These are phyloP conservation scores for Trichomonascaceae sp. DNA, from an alignment of 1,139 yeast species.

Conservation along the genomic window DNA sequence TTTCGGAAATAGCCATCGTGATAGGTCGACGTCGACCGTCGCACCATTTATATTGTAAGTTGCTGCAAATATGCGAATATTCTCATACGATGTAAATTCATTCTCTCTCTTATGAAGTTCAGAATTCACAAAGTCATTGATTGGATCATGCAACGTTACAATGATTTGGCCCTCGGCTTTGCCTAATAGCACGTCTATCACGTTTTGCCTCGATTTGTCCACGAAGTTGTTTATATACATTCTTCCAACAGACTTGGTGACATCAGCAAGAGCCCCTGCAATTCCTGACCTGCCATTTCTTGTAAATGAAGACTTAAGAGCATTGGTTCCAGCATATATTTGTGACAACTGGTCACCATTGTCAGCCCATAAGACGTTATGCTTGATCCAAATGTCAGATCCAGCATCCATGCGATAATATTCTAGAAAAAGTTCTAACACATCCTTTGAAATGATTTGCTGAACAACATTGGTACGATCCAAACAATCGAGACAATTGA, in stretches of 20 bases:
- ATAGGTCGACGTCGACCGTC: conserved; percentile 48
- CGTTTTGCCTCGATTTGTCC: conserved; percentile 81
- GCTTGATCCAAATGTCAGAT: conserved; percentile 54
- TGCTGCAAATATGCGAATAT: conserved; percentile 68
- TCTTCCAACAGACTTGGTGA: conserved; percentile 90
- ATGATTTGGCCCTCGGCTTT: conserved; percentile 64
- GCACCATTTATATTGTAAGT: conserved; percentile 86
- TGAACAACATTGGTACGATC: conserved; percentile 93
- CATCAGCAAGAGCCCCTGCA: conserved; percentile 95
- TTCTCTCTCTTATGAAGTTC: conserved; percentile 46
- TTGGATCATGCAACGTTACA: conserved; percentile 81
- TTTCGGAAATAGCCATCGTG: conserved; percentile 77
- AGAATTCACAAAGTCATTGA: conserved; percentile 69
- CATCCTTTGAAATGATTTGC: conserved; percentile 68
- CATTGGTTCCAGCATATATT: conserved; percentile 96
- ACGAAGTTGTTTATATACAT: conserved; percentile 94
- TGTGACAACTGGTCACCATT: conserved; percentile 97
- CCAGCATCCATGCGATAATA: conserved; percentile 41
- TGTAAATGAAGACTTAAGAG: conserved; percentile 87
- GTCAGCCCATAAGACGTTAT: conserved; percentile 92
- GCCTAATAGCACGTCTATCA: conserved; percentile 82
- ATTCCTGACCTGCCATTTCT: conserved; percentile 92
- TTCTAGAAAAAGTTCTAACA: conserved; percentile 59
- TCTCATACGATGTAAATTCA: conserved; percentile 56
- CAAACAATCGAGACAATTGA: conserved; percentile 90